Conservation (phyloP, 305 asterid species). For the Striga hermonthica region DNA sequence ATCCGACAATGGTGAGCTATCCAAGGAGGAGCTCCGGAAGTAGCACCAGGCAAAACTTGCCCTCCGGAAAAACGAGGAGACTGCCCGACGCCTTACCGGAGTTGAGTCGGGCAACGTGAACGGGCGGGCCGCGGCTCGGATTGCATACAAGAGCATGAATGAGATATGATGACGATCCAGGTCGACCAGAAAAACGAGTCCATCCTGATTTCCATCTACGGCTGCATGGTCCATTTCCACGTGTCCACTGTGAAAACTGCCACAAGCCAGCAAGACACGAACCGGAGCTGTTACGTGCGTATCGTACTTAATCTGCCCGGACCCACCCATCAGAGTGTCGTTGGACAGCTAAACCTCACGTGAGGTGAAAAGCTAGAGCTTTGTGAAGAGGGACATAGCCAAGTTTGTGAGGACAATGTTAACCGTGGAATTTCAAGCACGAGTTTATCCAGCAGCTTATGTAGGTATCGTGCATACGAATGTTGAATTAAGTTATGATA, state of each 20-base stretch:
- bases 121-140: constrained; percentile 22
- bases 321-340: constrained; percentile 50
- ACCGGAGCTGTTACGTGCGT: constrained; percentile 59
- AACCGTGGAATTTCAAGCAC: no score
- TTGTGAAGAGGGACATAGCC: no score
- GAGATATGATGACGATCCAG: no score
- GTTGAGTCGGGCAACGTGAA: constrained; percentile 3
- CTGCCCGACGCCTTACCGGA: constrained; percentile 70
- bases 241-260: constrained; percentile 67
- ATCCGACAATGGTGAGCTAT: constrained; percentile 62
- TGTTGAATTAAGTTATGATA: no score
- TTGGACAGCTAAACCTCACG: no score
- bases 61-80: constrained; percentile 71
- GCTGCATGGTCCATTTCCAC: constrained; percentile 70
- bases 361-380: no score
- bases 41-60: constrained; percentile 80
- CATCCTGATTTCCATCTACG: constrained; percentile 62
- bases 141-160: constrained; percentile 57
- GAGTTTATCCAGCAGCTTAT: no score
- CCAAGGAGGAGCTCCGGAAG: no score
- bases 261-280: constrained; percentile 66
- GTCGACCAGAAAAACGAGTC: no score
- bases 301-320: constrained; percentile 73
- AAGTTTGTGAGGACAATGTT: no score
- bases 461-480: no score